Conservation (phyloP, 2,329 filamentous ascomycete species). For the Macrophomina phaseolina region DNA sequence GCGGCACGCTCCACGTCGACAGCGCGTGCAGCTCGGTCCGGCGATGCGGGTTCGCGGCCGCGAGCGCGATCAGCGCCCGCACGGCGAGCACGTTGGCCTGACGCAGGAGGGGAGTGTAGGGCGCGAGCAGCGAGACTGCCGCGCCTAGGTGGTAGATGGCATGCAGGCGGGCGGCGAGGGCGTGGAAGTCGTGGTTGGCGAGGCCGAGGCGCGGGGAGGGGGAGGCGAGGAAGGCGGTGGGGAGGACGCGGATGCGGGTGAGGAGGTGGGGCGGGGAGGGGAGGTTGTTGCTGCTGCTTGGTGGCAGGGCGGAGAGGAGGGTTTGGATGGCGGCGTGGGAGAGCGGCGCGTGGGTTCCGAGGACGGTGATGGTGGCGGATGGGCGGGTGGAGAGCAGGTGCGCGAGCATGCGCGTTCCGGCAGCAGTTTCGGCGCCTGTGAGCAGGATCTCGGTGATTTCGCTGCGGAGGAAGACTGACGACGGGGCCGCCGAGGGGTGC, state of each 20-base stretch:
- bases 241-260: slow-evolving; percentile 1
- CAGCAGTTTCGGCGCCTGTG: slow-evolving; percentile 13
- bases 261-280: too few species aligned
- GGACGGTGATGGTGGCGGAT: slow-evolving; percentile 4
- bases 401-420: background rate
- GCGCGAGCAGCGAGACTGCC: background rate
- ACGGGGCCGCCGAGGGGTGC: background rate
- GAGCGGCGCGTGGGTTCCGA: slow-evolving; percentile 3
- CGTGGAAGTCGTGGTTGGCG: background rate
- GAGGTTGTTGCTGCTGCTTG: too few species aligned
- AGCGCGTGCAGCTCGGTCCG: slow-evolving; percentile 9
- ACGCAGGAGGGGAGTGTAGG: background rate
- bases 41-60: background rate
- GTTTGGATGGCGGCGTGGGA: background rate
- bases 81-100: slow-evolving; percentile 1
- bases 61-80: background rate
- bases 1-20: slow-evolving; percentile 21
- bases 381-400: slow-evolving; percentile 1
- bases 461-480: background rate
- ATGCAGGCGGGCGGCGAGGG: slow-evolving; percentile 2
- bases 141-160: slow-evolving; percentile 21
- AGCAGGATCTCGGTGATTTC: slow-evolving; percentile 14
- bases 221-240: background rate
- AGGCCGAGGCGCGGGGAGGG: background rate
- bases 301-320: background rate